These are phyloP conservation scores for Aureobasidium uvarum DNA, from an alignment of 2,329 filamentous ascomycete species.

Conservation along the genomic window DNA sequence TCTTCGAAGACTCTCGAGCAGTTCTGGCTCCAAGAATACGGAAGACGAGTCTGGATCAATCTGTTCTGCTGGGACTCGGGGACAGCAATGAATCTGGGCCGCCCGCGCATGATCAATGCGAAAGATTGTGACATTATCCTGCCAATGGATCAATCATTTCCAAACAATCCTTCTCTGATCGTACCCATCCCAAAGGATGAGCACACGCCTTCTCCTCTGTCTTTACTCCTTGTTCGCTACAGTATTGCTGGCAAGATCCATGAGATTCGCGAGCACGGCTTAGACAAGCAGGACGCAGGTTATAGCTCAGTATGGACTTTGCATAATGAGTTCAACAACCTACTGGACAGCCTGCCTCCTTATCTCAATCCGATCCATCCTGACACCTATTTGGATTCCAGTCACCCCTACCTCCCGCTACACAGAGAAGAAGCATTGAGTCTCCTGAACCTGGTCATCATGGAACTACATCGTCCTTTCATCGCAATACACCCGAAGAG, in stretches of 20 bases:
- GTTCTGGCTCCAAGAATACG: slow-evolving; percentile 7
- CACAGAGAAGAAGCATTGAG: not conserved
- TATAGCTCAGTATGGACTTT: not conserved
- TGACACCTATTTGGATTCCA: not conserved
- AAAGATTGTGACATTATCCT: slow-evolving; percentile 1
- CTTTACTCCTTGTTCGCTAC: slow-evolving; percentile 1
- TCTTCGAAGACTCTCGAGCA: not conserved
- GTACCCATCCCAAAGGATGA: not conserved
- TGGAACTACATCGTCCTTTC: slow-evolving; percentile 4
- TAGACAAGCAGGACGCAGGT: not conserved
- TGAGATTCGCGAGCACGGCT: not conserved
- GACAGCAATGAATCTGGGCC: not conserved
- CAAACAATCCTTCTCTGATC: not conserved
- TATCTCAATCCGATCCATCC: not conserved
- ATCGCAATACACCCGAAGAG: not conserved
- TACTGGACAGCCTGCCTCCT: not conserved
- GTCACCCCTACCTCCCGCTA: not conserved
- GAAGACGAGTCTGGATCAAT: not conserved
- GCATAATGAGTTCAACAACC: not conserved
- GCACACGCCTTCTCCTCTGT: not conserved
- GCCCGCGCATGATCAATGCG: not conserved
- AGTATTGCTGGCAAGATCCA: not conserved
- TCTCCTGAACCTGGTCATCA: not conserved
- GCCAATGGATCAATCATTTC: not conserved
- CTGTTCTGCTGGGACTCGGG: slow-evolving; percentile 10